A percentile compares a stretch with the other conserved stretches of the same genome.
Evolutionary conservation across 2,329 filamentous ascomycete species (phyloP).

Genomic region (Teratosphaeria viscida): DNA sequence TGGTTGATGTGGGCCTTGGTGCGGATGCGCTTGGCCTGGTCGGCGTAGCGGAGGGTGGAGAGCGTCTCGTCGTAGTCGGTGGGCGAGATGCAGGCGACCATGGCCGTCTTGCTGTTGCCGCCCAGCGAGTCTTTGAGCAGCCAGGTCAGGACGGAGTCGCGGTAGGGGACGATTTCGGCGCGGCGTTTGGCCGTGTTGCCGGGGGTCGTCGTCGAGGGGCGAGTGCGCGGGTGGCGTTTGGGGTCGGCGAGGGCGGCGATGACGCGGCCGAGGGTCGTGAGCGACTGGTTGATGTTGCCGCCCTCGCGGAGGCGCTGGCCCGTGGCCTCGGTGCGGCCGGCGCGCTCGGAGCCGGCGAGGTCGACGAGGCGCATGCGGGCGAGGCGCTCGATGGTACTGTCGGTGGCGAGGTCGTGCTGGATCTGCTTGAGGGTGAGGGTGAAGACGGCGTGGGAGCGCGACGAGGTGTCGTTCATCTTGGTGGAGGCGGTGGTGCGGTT

Average conservation of each 20-base stretch:
- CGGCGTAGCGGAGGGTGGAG: constrained; percentile 89
- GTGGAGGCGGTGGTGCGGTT: constrained; percentile 86
- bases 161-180: constrained; percentile 66
- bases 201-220: constrained; percentile 41
- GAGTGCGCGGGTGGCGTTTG: constrained; percentile 36
- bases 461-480: constrained; percentile 99
- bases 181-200: background rate
- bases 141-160: constrained; percentile 77
- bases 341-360: constrained; percentile 85
- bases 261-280: constrained; percentile 88
- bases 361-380: constrained; percentile 92
- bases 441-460: constrained; percentile 92
- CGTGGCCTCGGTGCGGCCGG: constrained; percentile 90
- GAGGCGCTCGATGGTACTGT: constrained; percentile 90
- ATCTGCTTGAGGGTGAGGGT: constrained; percentile 98
- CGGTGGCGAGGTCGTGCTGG: constrained; percentile 91
- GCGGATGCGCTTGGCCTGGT: constrained; percentile 94
- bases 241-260: constrained; percentile 78
- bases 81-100: constrained; percentile 96
- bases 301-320: constrained; percentile 84
- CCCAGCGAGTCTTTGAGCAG: constrained; percentile 90
- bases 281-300: constrained; percentile 97
- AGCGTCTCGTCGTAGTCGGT: constrained; percentile 96
- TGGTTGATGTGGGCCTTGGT: constrained; percentile 93
- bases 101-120: constrained; percentile 95